These are phyloP conservation scores for Penicillium flavigenum DNA, from an alignment of 495 filamentous ascomycete genomes.

Conservation along the genomic window DNA sequence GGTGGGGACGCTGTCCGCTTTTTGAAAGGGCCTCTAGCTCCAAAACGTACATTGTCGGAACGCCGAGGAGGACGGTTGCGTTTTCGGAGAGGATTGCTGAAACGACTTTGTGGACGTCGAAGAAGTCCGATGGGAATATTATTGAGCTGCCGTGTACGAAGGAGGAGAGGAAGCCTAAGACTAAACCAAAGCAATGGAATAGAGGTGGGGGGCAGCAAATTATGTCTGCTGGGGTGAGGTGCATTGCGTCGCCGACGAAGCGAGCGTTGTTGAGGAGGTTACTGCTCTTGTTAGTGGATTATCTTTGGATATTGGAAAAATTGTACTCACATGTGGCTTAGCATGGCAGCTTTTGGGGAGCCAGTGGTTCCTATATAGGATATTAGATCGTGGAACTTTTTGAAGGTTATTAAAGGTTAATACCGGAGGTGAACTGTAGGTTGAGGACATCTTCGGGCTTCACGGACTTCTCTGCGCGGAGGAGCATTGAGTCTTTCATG, in stretches of 20 bases:
- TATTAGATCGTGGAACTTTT: too few species aligned
- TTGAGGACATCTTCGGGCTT: constrained; percentile 67
- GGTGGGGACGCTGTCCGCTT: constrained; percentile 12
- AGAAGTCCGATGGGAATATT: constrained; percentile 19
- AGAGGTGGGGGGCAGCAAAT: constrained; percentile 76
- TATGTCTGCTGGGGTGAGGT: constrained; percentile 60
- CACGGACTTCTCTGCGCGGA: constrained; percentile 32
- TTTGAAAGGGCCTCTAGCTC: constrained; percentile 63
- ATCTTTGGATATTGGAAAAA: too few species aligned
- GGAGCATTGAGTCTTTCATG: too few species aligned
- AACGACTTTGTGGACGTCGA: constrained; percentile 48
- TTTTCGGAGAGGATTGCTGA: constrained; percentile 59
- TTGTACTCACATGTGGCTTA: constrained; percentile 59
- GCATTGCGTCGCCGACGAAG: constrained; percentile 71
- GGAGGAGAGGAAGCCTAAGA: constrained; percentile 82
- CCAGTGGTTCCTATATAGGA: constrained; percentile 57
- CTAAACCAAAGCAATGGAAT: constrained; percentile 83
- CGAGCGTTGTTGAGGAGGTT: constrained; percentile 77
- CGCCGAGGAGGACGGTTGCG: constrained; percentile 77
- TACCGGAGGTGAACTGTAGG: constrained; percentile 83
- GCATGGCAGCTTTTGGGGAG: constrained; percentile 77
- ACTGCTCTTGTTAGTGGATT: too few species aligned
- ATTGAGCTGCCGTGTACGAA: constrained; percentile 66
- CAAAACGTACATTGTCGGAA: constrained; percentile 84
- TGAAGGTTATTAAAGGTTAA: too few species aligned